Evolutionary conservation across 2,329 filamentous ascomycete genomes (phyloP).

Genomic region (Neofusicoccum kwambonambiense): DNA sequence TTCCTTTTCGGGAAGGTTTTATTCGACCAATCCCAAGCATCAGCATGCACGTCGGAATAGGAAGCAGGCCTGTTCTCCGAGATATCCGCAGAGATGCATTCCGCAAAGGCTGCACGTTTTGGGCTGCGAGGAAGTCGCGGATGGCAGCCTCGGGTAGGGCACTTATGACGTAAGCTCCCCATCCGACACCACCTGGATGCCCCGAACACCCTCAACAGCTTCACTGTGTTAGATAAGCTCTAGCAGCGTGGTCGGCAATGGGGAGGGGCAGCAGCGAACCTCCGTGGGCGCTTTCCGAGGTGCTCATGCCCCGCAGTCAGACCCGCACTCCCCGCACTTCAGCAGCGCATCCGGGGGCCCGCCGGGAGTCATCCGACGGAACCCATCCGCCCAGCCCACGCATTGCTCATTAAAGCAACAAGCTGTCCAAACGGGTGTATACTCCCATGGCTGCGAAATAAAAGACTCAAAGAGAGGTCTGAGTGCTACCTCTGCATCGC

Average conservation of each 20-base stretch:
- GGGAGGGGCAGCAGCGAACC: no score
- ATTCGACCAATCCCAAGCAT: no score
- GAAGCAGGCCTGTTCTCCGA: no score
- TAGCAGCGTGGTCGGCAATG: not conserved
- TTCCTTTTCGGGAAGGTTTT: no score
- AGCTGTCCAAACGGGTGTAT: no score
- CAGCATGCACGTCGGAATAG: no score
- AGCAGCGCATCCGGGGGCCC: not conserved
- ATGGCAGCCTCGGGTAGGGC: not conserved
- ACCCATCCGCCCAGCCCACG: not conserved
- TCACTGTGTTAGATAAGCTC: no score
- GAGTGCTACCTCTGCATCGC: no score
- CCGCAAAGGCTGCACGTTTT: no score
- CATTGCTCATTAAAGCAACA: not conserved
- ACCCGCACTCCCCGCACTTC: slow-evolving; percentile 4
- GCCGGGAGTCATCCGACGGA: slow-evolving; percentile 10
- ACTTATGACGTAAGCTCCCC: not conserved
- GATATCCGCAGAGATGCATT: no score
- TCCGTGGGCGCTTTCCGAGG: slow-evolving; percentile 1
- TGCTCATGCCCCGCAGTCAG: not conserved
- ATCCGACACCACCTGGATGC: not conserved
- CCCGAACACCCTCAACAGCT: no score
- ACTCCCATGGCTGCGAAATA: not conserved
- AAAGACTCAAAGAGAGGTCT: not conserved
- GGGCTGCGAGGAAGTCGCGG: not conserved